These are phyloP conservation scores for Gomphus bonarii DNA, from an alignment of 1,284 basidiomycete species.

Conservation along the genomic window DNA sequence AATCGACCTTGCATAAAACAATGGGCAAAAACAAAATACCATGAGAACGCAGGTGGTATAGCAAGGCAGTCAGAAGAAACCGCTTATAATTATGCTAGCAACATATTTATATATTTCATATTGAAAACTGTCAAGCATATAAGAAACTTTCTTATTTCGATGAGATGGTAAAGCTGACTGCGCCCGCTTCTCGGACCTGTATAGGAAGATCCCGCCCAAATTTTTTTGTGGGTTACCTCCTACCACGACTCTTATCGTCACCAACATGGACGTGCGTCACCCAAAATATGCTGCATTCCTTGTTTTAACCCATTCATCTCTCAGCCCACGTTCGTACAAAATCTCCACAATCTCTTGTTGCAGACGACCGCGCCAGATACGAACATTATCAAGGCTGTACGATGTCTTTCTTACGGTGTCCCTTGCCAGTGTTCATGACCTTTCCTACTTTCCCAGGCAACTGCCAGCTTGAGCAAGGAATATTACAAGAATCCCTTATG, in stretches of 20 bases:
- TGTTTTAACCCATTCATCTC: neutral
- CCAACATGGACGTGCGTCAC: constrained; percentile 7
- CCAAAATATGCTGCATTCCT: neutral
- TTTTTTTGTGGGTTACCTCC: constrained; percentile 2
- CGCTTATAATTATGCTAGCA: too few relatives aligned
- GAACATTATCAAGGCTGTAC: constrained; percentile 74
- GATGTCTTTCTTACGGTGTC: constrained; percentile 24
- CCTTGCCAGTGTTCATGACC: constrained; percentile 14
- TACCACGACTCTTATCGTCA: constrained; percentile 8
- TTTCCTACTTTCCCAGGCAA: constrained; percentile 53
- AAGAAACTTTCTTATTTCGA: too few relatives aligned
- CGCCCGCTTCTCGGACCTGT: constrained; percentile 4
- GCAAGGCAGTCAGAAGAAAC: too few relatives aligned
- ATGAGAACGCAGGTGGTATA: too few relatives aligned
- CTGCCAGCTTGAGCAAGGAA: constrained; percentile 80
- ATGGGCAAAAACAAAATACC: too few relatives aligned
- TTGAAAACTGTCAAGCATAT: too few relatives aligned
- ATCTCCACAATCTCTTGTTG: constrained; percentile 74
- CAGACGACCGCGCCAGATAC: constrained; percentile 86
- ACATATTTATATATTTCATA: too few relatives aligned
- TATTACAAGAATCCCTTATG: constrained; percentile 89
- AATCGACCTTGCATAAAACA: too few relatives aligned
- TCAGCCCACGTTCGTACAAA: constrained; percentile 62
- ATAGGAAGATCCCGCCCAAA: constrained; percentile 11
- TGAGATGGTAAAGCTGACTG: neutral